Conservation (phyloP, 805 yeast species). For the Wickerhamomyces hampshirensis region DNA sequence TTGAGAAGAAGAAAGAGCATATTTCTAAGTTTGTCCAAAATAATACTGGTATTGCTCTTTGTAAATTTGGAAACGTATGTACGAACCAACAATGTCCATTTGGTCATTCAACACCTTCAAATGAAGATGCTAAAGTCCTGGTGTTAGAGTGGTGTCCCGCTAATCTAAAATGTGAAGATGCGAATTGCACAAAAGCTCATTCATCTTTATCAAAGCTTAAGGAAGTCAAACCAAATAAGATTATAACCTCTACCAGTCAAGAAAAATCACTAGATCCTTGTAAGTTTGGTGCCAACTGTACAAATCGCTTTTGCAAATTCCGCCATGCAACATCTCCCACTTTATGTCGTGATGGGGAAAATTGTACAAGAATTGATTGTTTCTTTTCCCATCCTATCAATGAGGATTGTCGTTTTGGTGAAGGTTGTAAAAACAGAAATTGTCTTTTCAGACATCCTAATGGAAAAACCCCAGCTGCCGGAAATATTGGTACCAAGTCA, state of each 20-base stretch:
- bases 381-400: slow-evolving; percentile 75
- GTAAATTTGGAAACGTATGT: slow-evolving; percentile 76
- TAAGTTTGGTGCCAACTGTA: slow-evolving; percentile 71
- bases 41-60: slow-evolving; percentile 50
- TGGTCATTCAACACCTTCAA: slow-evolving; percentile 90
- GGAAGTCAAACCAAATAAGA: slow-evolving; percentile 27
- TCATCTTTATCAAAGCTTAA: slow-evolving; percentile 62
- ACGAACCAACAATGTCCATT: slow-evolving; percentile 77
- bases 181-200: slow-evolving; percentile 69
- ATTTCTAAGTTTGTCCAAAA: slow-evolving; percentile 26
- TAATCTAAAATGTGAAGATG: slow-evolving; percentile 59
- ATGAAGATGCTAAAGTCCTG: slow-evolving; percentile 64
- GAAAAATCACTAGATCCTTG: slow-evolving; percentile 74
- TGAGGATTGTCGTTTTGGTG: slow-evolving; percentile 78
- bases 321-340: slow-evolving; percentile 77
- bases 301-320: slow-evolving; percentile 71
- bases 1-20: slow-evolving; percentile 32
- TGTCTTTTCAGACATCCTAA: slow-evolving; percentile 81
- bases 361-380: slow-evolving; percentile 78
- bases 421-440: slow-evolving; percentile 62
- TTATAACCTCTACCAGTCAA: slow-evolving; percentile 10
- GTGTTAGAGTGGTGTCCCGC: slow-evolving; percentile 72
- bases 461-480: slow-evolving; percentile 44
- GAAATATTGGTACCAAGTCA: slow-evolving; percentile 8
- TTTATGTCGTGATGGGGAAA: slow-evolving; percentile 77